Percentiles rank a stretch among this genome's conserved stretches.
These are phyloP conservation scores for Houttuynia cordata DNA, from an alignment of 164 flowering plant genomes.

Conservation along the genomic window DNA sequence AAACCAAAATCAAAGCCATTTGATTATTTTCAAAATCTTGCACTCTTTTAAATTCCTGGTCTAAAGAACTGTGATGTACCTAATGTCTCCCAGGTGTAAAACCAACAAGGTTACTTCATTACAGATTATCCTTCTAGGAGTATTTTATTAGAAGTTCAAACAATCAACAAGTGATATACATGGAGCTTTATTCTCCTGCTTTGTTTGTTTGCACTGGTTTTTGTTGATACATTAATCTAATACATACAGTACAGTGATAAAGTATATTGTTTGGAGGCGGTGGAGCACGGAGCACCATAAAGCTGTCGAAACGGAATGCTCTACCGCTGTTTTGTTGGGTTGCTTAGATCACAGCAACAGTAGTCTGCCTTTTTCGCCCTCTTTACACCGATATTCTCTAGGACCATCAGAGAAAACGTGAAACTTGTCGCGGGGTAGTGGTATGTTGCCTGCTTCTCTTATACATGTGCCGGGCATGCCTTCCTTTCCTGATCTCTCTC, in stretches of 20 bases:
- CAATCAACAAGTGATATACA: background rate
- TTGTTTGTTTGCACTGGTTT: background rate
- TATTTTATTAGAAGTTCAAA: background rate
- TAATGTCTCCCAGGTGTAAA: no score
- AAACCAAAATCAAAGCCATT: background rate
- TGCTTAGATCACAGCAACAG: constrained; percentile 4
- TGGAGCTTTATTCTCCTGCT: background rate
- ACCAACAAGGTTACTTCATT: no score
- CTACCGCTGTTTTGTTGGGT: constrained; percentile 1
- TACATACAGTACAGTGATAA: background rate
- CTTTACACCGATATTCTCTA: constrained; percentile 12
- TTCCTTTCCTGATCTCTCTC: background rate
- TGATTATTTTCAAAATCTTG: background rate
- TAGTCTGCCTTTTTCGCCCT: background rate
- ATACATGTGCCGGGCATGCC: constrained; percentile 4
- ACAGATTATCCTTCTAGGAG: background rate
- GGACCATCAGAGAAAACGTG: constrained; percentile 15
- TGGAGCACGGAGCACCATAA: constrained; percentile 8
- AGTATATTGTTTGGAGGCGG: background rate
- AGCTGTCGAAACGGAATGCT: constrained; percentile 10
- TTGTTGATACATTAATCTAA: background rate
- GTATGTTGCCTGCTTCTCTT: no score
- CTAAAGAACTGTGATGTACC: no score
- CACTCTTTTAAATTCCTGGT: no score
- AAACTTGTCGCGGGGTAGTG: constrained; percentile 6